These are phyloP conservation scores for Colletotrichum nymphaeae DNA, from an alignment of 2,329 filamentous ascomycete species.

Conservation along the genomic window DNA sequence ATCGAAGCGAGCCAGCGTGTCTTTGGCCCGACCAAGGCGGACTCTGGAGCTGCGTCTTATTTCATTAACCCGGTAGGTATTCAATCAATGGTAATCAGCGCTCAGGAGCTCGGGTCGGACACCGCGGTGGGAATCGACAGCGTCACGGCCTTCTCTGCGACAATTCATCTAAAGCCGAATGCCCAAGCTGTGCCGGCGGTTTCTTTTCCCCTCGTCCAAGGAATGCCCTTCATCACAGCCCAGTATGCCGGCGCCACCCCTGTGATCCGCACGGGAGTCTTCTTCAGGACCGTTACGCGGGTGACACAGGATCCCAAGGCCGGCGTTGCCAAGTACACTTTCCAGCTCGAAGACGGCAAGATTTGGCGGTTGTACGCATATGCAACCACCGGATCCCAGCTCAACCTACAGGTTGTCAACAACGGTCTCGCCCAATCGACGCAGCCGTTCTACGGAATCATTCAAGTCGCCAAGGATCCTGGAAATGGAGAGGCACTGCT, in stretches of 20 bases:
- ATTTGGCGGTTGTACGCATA: conserved; percentile 86
- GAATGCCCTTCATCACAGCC: conserved; percentile 88
- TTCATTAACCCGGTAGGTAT: conserved; percentile 87
- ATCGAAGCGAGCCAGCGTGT: conserved; percentile 75
- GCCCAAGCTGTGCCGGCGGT: conserved; percentile 68
- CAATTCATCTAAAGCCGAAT: conserved; percentile 74
- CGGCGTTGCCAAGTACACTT: conserved; percentile 80
- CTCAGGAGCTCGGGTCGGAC: conserved; percentile 73
- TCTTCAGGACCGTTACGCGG: conserved; percentile 76
- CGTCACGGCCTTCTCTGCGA: conserved; percentile 68
- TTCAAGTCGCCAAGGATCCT: conserved; percentile 87
- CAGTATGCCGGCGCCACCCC: conserved; percentile 79
- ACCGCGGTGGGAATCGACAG: conserved; percentile 68
- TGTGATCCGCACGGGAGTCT: conserved; percentile 78
- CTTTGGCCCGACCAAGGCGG: conserved; percentile 66
- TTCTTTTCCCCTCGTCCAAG: conserved; percentile 86
- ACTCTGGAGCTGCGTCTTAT: conserved; percentile 71
- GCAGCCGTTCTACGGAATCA: conserved; percentile 77
- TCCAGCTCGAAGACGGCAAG: conserved; percentile 77
- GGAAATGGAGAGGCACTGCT: conserved; percentile 73
- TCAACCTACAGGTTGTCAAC: conserved; percentile 76
- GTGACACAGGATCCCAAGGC: conserved; percentile 66
- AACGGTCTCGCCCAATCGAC: conserved; percentile 74
- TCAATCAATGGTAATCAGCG: conserved; percentile 84
- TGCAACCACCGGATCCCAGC: conserved; percentile 65